Evolutionary conservation across 805 yeast species (phyloP), one percentile per base, ranked within the genome.

Genomic region (Barnettozyma pratensis): DNA sequence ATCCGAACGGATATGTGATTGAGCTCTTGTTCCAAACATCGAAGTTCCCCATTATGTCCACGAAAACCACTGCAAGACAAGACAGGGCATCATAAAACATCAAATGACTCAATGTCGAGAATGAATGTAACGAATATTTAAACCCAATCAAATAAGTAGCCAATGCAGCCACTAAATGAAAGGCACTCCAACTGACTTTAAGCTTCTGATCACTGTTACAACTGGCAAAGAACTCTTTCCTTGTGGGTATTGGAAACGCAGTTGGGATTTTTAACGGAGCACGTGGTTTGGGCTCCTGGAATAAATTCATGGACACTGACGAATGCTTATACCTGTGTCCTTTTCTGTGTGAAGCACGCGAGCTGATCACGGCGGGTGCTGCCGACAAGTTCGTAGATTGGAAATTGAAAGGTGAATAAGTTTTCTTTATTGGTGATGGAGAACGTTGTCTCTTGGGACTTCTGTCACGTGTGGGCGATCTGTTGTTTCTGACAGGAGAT

Each of bases 281-380:
- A 36, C 83, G 73, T 38, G 74, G 79, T 12, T 90, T 85, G 1
- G 97, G 96, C 61, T 92, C 97, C 65, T 88, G 96, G 64, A 94
- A 92, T 63, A 92, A 77, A 65, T 92, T 91, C 94, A 92, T 86
- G 5, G 96, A 89, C 6, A 92, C 96, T 7, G 97, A 90, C 3
- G 97, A 90, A 66, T 92, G 98, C 64, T 92, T 92, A 64, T 92
- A 92, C 57, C 92, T 78, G 66, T 92, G 99, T 6, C 99, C 99
- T 57, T 91, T 81, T 72, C 99, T 82, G 58, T 82, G 87, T 0
- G 86, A 81, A 1, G 89, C 79, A 59, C 71, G 62, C n/a, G 64
- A 59, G 45, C 62, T 60, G 34, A 70, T 76, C 10, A 70, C 51
- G 9, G 62, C 57, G 45, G 47, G 11, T 8, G 34, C 62, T 28